Evolutionary conservation across 331 rosid species (phyloP), one percentile per base, ranked within the genome.

Genomic region (Ulmus americana): DNA sequence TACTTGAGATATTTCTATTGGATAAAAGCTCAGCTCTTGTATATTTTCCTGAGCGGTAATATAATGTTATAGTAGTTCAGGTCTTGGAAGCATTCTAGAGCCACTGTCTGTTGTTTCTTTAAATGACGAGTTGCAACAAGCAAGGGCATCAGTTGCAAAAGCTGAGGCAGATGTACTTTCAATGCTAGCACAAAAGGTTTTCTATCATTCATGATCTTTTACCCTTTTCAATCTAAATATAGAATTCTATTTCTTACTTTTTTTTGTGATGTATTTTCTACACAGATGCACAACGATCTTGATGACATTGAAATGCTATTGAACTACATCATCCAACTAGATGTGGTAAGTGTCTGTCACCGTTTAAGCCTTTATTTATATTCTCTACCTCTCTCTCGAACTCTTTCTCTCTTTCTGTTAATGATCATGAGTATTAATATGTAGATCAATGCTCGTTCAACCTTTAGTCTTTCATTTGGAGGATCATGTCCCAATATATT

Each of bases 391-490:
- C 45, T 80, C 75, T 42, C 14, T 41, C 8, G 46, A 5, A 20
- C 53, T 61, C 45, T 43, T 48, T 60, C 64, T 8, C 43, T 22
- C 52, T 10, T 40, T 28, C 35, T 58, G 63, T 39, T 10, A 44
- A 39, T 5, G 35, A 39, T 16, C 8, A n/a, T 1, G 39, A 48
- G 63, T 76, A 41, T 70, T 76, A 47, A 76, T 39, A 28, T 75
- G 71, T 76, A 88, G 98, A 84, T 92, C 68, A 86, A 87, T 80
- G 94, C 98, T 41, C 94, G 98, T 64, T 97, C 97, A 61, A 74
- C 95, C 48, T 92, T 82, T 65, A 77, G 97, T 71, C 83, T 89
- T 68, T 82, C 95, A 66, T 87, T 73, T 62, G 85, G 95, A 54
- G 98, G 95, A 54, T 70, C 91, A 51, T 79, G 83, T 75, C 97